Base-by-base conservation (phyloP, 768 basidiomycete genomes). In the Hemileccinum rubropunctum region DNA sequence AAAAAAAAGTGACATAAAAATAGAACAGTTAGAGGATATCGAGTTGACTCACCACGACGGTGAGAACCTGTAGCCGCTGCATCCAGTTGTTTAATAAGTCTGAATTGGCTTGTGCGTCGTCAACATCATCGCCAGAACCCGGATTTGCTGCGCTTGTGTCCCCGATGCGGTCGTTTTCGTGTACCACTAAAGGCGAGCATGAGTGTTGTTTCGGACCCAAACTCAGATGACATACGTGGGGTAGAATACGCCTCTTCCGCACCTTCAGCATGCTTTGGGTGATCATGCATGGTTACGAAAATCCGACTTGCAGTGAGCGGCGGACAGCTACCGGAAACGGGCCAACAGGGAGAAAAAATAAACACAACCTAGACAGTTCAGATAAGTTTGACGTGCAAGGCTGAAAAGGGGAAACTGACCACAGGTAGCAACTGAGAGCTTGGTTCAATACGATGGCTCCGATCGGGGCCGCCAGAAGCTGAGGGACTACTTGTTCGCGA, bases 61-160 rank as follows among this genome's bases (percentile, higher is more conserved):
- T 68, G 30, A 68, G 60, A 5, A 46, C 9, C 40, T 70, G 68
- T 14, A 68, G 20, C 4, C 64, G 58, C 14, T 64, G 52, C 51
- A 36, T 62, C 66, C 66, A 68, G 7, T 42, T 47, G 17, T 32
- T 48, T 11, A 68, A 27, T 4, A 70, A 30, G 13, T 62, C 54
- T 1, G 66, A 54, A 3, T 54, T 45, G 36, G 36, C 9, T 33
- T 49, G 44, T 13, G 54, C 11, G 6, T 66, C 53, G 4, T 52
- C 51, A 2, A 47, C 48, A 9, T 56, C 49, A 4, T 52, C 40
- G 1, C 33, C 15, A 15, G 54, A 15, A 17, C 23, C 27, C 3
- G 54, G 17, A 36, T 47, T 18, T 53, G 2, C n/a, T 38, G 52
- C 17, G 28, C 20, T 52, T 7, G 53, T n/a, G 32, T 49, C 55